A percentile compares a stretch with the other conserved stretches of the same genome.
Evolutionary conservation across 345 rosid species (phyloP).

Genomic region (Boechera divaricarpa): DNA sequence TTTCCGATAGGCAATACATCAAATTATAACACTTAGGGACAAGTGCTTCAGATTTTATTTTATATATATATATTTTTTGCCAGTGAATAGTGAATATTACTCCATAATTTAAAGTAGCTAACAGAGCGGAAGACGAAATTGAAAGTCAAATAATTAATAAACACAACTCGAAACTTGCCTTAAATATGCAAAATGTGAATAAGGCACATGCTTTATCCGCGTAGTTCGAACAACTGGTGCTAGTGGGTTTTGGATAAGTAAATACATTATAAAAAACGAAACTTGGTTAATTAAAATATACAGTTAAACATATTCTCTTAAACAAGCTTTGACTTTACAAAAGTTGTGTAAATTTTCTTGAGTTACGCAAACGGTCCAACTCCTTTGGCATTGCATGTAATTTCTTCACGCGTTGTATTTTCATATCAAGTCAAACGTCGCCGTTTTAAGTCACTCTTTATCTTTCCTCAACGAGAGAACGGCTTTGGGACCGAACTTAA

Average conservation of each 20-base stretch:
- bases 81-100: neutral
- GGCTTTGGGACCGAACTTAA: slow-evolving; percentile 3
- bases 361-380: slow-evolving; percentile 38
- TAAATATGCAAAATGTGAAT: neutral
- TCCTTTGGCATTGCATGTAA: slow-evolving; percentile 17
- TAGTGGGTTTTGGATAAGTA: slow-evolving; percentile 36
- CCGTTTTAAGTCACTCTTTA: neutral
- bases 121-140: neutral
- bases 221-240: slow-evolving; percentile 34
- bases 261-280: slow-evolving; percentile 1
- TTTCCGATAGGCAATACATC: neutral
- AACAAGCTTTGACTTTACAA: slow-evolving; percentile 2
- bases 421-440: slow-evolving; percentile 6
- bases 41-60: neutral
- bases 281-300: neutral
- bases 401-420: slow-evolving; percentile 43
- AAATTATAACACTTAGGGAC: slow-evolving; percentile 16
- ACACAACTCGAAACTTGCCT: slow-evolving; percentile 27
- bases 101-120: too few species aligned
- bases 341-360: slow-evolving; percentile 17
- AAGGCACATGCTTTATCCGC: slow-evolving; percentile 42
- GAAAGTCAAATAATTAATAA: slow-evolving; percentile 13
- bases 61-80: neutral
- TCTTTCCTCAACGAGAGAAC: neutral
- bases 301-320: neutral